Evolutionary conservation across 1,139 yeast genomes (phyloP), one percentile per base, ranked within the genome.

Genomic region (Suhomyces bribrorum): DNA sequence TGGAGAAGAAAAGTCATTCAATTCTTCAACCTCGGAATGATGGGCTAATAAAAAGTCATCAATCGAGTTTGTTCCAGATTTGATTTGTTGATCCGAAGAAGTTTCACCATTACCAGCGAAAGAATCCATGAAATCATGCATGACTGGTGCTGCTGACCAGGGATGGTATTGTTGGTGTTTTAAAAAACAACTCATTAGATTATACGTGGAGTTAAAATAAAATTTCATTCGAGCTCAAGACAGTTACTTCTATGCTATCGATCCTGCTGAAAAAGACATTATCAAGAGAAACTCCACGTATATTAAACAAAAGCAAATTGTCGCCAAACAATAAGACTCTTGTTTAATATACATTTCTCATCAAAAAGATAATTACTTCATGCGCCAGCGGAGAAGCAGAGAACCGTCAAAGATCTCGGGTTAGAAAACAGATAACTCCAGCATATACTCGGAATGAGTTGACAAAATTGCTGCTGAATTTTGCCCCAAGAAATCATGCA

Each of bases 401-500:
- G 69, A 59, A 60, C 67, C 46, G 40, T 45, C 53, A 51, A 40
- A 14, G 31, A 30, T 20, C 9, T 14, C 25, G 15, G 9, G 14
- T 27, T 25, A 13, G 32, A 24, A 18, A 29, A 31, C 31, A 34
- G 15, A 25, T 31, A 32, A n/a, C 13, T 35, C 36, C 28, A 14
- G 28, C 26, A 26, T 20, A 16, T 26, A 36, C 11, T 37, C 38
- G 11, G 20, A 28, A 9, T 38, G 41, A 31, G 37, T 25, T 31
- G 40, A 44, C 72, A 70, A 72, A 71, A 69, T 69, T 62, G 59
- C 76, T 70, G 68, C 77, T 63, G 76, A 69, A 71, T 68, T 69
- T 69, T 70, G 75, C 75, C 66, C 75, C 73, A 68, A 57, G 38
- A 49, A 50, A 61, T 66, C 74, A 60, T 62, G 61, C 49, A 29